Percentiles rank a stretch among this genome's conserved stretches.
These are phyloP conservation scores for Venustampulla echinocandica DNA, from an alignment of 495 filamentous ascomycete genomes.

Conservation along the genomic window DNA sequence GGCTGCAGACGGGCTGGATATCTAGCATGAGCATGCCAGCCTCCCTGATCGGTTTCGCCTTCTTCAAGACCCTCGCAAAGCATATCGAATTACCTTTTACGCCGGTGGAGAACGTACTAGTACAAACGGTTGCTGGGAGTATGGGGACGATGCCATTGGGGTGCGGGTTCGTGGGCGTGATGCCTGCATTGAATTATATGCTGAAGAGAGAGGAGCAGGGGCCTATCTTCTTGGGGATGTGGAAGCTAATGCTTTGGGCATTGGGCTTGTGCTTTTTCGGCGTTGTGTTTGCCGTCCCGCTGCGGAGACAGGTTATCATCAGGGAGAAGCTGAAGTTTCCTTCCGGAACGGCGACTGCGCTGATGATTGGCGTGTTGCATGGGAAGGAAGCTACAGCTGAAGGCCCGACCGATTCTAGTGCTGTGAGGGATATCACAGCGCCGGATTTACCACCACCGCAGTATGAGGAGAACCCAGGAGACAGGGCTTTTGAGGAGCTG, in stretches of 20 bases:
- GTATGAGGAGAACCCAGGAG: background rate
- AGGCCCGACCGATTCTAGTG: background rate
- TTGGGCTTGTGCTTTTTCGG: constrained; percentile 91
- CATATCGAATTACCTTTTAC: constrained; percentile 72
- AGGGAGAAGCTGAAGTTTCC: constrained; percentile 89
- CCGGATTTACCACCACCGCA: background rate
- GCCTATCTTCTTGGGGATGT: constrained; percentile 59
- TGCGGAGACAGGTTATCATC: constrained; percentile 81
- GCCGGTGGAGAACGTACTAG: constrained; percentile 93
- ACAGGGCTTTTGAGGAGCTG: constrained; percentile 15
- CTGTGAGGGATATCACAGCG: background rate
- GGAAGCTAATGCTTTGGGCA: constrained; percentile 79
- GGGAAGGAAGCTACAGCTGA: constrained; percentile 32
- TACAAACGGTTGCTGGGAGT: constrained; percentile 90
- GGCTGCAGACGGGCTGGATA: constrained; percentile 91
- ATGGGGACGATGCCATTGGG: constrained; percentile 97
- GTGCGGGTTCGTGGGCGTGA: constrained; percentile 87
- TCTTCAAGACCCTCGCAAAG: constrained; percentile 73
- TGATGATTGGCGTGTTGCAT: constrained; percentile 86
- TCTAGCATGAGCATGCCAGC: constrained; percentile 70
- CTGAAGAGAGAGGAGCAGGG: constrained; percentile 68
- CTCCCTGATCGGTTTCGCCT: constrained; percentile 88
- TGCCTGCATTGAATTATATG: constrained; percentile 85
- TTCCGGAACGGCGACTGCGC: constrained; percentile 86
- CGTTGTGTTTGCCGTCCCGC: constrained; percentile 88